Base-by-base conservation (phyloP, 371 early-diverging fungal genomes). In the Apophysomyces variabilis region DNA sequence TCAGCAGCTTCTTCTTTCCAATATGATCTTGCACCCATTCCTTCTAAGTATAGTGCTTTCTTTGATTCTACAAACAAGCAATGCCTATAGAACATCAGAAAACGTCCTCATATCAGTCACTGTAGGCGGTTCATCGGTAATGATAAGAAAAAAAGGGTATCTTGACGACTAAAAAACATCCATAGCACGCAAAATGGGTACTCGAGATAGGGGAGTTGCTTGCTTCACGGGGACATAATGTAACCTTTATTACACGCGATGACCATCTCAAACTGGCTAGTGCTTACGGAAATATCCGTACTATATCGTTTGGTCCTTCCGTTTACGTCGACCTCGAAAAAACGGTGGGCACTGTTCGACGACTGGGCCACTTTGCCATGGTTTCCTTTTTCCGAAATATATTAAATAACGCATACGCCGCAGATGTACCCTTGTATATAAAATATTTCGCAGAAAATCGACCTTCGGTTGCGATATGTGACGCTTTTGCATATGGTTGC, bases 401-500 rank as follows among this genome's bases (percentile, higher is more conserved):
- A 18, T 26, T 62, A 38, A 37, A 50, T 16, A 21, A n/a, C 21
- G 56, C 38, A 18, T 26, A 14, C 36, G 38, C 18, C 38, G 0
- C 37, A 44, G 58, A 65, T 13, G 44, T 36, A 38, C 16, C 47
- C n/a, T 4, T 35, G 18, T 60, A 58, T 38, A 18, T 32, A n/a
- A 46, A 65, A 0, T 65, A 47, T 60, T 47, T 65, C 18, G 16
- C 43, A 36, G 18, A 58, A 32, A n/a, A 65, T 18, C 38, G 37
- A n/a, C 66, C 66, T 1, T 58, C 58, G 46, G 50, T 60, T n/a
- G 46, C 59, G 7, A 50, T 65, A 18, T 65, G 66, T 18, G 66
- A 65, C 38, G 9, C 58, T 38, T 60, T 65, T 36, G 54, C 54
- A 6, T 44, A 44, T 32, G 44, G 50, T 16, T 65, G 66, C 16